Evolutionary conservation across 306 rosid species (phyloP).

Genomic region (Trichosanthes cucumerina): DNA sequence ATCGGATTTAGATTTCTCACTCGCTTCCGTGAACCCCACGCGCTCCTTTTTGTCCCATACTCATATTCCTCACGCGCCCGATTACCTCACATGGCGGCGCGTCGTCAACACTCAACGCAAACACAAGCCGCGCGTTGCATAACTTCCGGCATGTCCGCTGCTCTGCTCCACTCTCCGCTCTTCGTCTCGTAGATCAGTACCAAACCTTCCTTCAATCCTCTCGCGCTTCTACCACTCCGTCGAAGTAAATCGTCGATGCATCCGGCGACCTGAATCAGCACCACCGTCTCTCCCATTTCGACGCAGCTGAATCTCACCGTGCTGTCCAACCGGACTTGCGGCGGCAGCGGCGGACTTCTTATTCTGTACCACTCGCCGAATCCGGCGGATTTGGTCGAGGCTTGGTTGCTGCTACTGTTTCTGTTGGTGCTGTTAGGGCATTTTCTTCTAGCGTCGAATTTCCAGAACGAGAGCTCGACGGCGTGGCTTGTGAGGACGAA

Average conservation of each 20-base stretch:
- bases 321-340: conserved; percentile 40
- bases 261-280: conserved; percentile 39
- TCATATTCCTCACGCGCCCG: not conserved
- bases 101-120: conserved; percentile 37
- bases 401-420: not conserved
- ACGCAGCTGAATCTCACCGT: conserved; percentile 54
- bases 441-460: conserved; percentile 38
- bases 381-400: not conserved
- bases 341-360: conserved; percentile 48
- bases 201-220: conserved; percentile 37
- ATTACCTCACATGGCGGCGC: not conserved
- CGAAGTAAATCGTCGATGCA: conserved; percentile 26
- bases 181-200: conserved; percentile 42
- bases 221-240: conserved; percentile 24
- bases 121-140: conserved; percentile 63
- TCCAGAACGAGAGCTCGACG: conserved; percentile 67
- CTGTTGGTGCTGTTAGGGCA: not conserved
- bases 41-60: not conserved
- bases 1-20: not conserved
- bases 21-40: not conserved
- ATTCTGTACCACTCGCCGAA: conserved; percentile 63
- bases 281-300: conserved; percentile 49
- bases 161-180: conserved; percentile 43
- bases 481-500: conserved; percentile 59
- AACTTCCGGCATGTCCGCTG: conserved; percentile 39